These are phyloP conservation scores for Isabelozyma rhagii DNA, from an alignment of 805 yeast species.

Conservation along the genomic window DNA sequence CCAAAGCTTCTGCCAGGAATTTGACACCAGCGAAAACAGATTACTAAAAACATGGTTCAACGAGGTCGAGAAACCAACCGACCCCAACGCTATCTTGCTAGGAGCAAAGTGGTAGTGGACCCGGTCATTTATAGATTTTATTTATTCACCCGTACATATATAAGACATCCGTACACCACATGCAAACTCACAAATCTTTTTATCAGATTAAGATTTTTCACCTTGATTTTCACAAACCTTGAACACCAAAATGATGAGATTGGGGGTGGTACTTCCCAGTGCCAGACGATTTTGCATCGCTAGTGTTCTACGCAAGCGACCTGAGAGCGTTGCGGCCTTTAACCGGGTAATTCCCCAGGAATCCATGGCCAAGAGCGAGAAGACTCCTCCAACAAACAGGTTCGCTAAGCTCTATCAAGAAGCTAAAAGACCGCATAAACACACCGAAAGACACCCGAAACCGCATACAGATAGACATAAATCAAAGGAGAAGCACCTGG, in stretches of 20 bases:
- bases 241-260: no score
- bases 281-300: no score
- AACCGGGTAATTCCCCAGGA: not conserved
- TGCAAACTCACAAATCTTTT: no score
- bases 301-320: no score
- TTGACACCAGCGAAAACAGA: constrained; percentile 30
- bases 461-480: not conserved
- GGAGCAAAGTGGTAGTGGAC: constrained; percentile 54
- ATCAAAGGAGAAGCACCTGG: no score
- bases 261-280: no score
- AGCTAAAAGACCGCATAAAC: not conserved
- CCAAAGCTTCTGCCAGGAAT: constrained; percentile 23
- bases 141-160: not conserved
- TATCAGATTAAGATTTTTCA: no score
- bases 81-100: constrained; percentile 43
- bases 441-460: not conserved
- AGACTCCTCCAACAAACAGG: not conserved
- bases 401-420: not conserved
- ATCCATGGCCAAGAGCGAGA: not conserved
- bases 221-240: no score
- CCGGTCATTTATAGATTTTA: not conserved
- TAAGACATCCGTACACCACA: no score
- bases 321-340: no score
- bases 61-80: constrained; percentile 51
- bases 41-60: constrained; percentile 46